Conservation (phyloP, 192 early-diverging fungal genomes). For the Helicostylum pulchrum region DNA sequence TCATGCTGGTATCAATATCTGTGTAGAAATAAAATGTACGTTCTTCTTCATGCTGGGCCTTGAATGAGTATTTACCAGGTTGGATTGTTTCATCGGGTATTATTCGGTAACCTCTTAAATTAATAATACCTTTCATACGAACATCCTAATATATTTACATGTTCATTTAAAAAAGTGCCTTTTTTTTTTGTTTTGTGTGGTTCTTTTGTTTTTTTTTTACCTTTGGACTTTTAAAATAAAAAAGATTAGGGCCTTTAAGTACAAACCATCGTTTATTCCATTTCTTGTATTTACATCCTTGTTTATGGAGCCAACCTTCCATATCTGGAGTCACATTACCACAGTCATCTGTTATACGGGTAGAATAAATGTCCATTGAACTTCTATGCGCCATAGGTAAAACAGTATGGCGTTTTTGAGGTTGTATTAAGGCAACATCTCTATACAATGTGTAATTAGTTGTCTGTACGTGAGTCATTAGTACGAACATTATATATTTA, state of each 20-base stretch:
- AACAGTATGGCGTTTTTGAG: background rate
- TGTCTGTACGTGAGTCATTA: no score
- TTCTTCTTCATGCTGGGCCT: constrained; percentile 52
- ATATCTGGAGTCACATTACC: constrained; percentile 40
- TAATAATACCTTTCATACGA: constrained; percentile 57
- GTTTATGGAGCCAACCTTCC: constrained; percentile 54
- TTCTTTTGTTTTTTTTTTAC: background rate
- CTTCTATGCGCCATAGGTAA: constrained; percentile 9
- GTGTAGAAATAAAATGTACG: constrained; percentile 59
- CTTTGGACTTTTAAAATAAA: constrained; percentile 52
- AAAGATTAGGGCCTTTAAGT: constrained; percentile 49
- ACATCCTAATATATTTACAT: constrained; percentile 26
- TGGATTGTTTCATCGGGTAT: constrained; percentile 54
- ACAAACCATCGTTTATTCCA: constrained; percentile 60
- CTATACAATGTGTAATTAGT: no score
- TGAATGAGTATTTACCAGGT: constrained; percentile 62
- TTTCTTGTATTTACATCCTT: constrained; percentile 47
- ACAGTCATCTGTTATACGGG: background rate
- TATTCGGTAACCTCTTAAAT: constrained; percentile 58
- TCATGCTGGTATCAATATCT: constrained; percentile 44
- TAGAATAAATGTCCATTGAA: constrained; percentile 8
- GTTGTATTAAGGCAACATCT: no score
- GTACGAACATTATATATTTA: no score
- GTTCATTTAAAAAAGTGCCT: background rate
- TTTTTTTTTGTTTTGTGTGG: background rate